Evolutionary conservation across 1,139 yeast species (phyloP), one percentile per base, ranked within the genome.

Genomic region (Diutina siamensis): DNA sequence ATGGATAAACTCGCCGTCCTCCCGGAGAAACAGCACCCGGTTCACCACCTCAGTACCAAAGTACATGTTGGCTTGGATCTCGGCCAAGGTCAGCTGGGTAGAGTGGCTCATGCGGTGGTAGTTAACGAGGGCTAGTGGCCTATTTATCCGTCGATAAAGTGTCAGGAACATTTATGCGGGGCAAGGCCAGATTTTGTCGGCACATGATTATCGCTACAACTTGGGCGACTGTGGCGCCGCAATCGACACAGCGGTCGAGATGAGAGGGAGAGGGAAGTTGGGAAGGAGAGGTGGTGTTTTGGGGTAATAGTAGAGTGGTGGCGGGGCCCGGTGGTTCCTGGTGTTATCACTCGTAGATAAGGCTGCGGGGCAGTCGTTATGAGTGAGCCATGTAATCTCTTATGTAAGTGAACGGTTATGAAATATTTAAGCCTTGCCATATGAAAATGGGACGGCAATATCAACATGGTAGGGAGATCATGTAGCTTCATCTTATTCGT

Each of bases 1-100:
- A 44, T 65, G 54, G 21, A 88, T 71, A 56, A 86, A 88, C 31
- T 67, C 74, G 21, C 63, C 48, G 57, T 87, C 83, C 31, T 78
- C 80, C 47, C 97, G 68, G 44, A 88, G 67, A 57, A 87, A 89
- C 12, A 94, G 80, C 9, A 88, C 80, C 51, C 97, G 66, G 62
- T 89, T 88, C 46, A 89, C 65, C 5, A 76, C 78, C 50, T 76
- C 80, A 19, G 72, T 71, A 13, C 84, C 64, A 50, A 63, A 71
- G 54, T 67, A 69, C 20, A 33, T 42, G 42, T 38, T 38, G 9
- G 13, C 13, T 20, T 25, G 42, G 19, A 38, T 15, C 42, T 38
- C 42, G 13, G 21, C 21, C 20, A 38, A 17, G 13, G 21, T 38
- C 42, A 38, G 42, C 20, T 38, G 42, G 42, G 18, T 17, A 18